These are phyloP conservation scores for Podospora conica DNA, from an alignment of 495 filamentous ascomycete species.

Conservation along the genomic window DNA sequence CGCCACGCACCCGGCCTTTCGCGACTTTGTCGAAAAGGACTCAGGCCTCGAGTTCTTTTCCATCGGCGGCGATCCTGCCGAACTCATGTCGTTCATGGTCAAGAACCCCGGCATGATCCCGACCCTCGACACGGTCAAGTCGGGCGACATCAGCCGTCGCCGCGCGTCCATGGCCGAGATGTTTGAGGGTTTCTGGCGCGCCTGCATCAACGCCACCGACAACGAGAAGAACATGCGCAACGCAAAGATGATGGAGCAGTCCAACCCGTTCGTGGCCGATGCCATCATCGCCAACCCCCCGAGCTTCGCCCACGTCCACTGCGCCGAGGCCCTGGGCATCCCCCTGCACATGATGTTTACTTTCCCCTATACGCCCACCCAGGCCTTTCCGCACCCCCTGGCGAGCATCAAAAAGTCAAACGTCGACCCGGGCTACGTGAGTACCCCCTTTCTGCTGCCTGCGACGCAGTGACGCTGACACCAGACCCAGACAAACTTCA, in stretches of 20 bases:
- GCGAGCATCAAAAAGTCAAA: conserved; percentile 61
- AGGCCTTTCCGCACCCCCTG: conserved; percentile 64
- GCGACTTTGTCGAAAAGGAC: conserved; percentile 60
- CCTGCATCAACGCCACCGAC: conserved; percentile 61
- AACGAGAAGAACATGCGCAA: conserved; percentile 49
- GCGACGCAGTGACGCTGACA: not conserved
- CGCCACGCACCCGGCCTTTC: conserved; percentile 69
- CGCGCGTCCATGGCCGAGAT: conserved; percentile 63
- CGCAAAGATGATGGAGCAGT: conserved; percentile 47
- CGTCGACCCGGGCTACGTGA: conserved; percentile 44
- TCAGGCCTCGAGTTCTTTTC: conserved; percentile 68
- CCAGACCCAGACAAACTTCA: conserved; percentile 51
- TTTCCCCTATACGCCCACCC: conserved; percentile 65
- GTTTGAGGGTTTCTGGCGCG: conserved; percentile 72
- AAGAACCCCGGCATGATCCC: conserved; percentile 79
- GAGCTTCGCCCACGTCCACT: conserved; percentile 74
- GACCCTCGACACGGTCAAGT: conserved; percentile 56
- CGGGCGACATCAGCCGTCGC: conserved; percentile 61
- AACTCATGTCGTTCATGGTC: conserved; percentile 84
- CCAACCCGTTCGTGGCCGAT: conserved; percentile 67
- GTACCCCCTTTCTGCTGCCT: not conserved
- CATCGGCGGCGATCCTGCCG: conserved; percentile 71
- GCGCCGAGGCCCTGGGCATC: conserved; percentile 73
- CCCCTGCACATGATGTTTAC: conserved; percentile 82
- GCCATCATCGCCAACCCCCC: conserved; percentile 82